Base-by-base conservation (phyloP, 1,284 basidiomycete species). In the Taiwanofungus camphoratus region DNA sequence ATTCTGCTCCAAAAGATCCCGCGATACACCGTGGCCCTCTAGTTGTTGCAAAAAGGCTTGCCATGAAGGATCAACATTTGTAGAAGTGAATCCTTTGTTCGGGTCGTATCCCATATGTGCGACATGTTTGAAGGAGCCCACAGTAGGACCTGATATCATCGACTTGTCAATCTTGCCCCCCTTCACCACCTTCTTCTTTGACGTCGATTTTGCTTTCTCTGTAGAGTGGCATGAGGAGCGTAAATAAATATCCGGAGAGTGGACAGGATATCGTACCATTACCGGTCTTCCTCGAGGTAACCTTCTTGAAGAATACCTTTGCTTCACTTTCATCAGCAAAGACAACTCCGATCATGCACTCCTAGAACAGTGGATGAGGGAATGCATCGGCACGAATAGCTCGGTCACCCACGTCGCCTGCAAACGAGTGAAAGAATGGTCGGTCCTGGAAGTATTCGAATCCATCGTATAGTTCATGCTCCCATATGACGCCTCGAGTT, bases 51-150 rank as follows among this genome's bases (percentile, higher is more conserved):
- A 73, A 44, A 98, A 68, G 1, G 82, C 71, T 45, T 83, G 75
- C 95, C 95, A 99, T 6, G 86, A 91, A 3, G 90, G 83, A 64
- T 98, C 95, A n/a, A 97, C 89, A 48, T 90, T 89, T 26, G 76
- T 76, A 1, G 87, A 87, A 0, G 83, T 85, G 63, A 93, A 97
- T 4, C 93, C 93, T 30, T 82, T 79, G 53, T 95, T 82, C 0
- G 79, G 64, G 54, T 95, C 88, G 63, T 88, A 97, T 19, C 93
- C 93, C 89, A 99, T 96, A 61, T 97, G 94, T 0, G 89, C 92
- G 34, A 96, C 77, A 59, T 98, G 94, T 52, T 82, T 77, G 71
- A 97, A 97, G 3, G 87, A 87, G 15, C 83, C 85, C 2, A 67
- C 61, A 13, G 79, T 79, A 1, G 94, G 93, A 0, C 74, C 87